A percentile compares a stretch with the other conserved stretches of the same genome.
phyloP scores from a whole-genome alignment of 805 yeast species.

The Zygosaccharomyces bailii region DNA sequence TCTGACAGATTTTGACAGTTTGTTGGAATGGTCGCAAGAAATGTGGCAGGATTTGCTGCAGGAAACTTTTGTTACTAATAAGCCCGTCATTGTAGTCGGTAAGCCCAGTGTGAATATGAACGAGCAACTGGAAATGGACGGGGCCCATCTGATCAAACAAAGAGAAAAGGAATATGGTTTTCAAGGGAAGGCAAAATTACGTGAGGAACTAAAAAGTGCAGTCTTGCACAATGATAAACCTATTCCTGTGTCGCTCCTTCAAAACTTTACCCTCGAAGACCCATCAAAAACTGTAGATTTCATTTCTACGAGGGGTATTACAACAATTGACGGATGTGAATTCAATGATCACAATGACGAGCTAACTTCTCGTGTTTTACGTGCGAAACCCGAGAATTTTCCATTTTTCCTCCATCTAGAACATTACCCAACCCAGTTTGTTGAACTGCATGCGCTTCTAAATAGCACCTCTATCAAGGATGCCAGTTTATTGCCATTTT shows the following conservation, averaged over 20 bases:
- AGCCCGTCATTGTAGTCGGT: conserved; percentile 64
- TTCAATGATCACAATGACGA: conserved; percentile 34
- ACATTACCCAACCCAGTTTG: conserved; percentile 73
- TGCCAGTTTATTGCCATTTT: conserved; percentile 54
- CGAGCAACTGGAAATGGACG: conserved; percentile 47
- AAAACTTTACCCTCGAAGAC: conserved; percentile 65
- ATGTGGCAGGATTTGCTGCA: conserved; percentile 64
- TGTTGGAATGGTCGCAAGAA: conserved; percentile 56
- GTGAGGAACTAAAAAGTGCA: conserved; percentile 54
- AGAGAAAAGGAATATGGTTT: conserved; percentile 54
- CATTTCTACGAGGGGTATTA: conserved; percentile 63
- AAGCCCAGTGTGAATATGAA: conserved; percentile 62
- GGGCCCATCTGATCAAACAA: conserved; percentile 45
- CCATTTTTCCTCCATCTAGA: conserved; percentile 78
- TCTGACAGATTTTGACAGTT: conserved; percentile 50
- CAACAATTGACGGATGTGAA: conserved; percentile 48
- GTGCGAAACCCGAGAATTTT: conserved; percentile 43
- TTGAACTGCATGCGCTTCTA: conserved; percentile 62
- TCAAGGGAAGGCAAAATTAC: conserved; percentile 54
- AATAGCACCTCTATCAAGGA: conserved; percentile 48
- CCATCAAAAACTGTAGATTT: conserved; percentile 66
- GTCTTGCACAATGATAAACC: conserved; percentile 65
- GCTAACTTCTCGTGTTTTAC: conserved; percentile 26
- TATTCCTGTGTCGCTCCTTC: conserved; percentile 66
- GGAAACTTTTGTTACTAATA: conserved; percentile 53